phyloP scores from a whole-genome alignment of 1,139 yeast genomes.

The Diutina catenulata region DNA sequence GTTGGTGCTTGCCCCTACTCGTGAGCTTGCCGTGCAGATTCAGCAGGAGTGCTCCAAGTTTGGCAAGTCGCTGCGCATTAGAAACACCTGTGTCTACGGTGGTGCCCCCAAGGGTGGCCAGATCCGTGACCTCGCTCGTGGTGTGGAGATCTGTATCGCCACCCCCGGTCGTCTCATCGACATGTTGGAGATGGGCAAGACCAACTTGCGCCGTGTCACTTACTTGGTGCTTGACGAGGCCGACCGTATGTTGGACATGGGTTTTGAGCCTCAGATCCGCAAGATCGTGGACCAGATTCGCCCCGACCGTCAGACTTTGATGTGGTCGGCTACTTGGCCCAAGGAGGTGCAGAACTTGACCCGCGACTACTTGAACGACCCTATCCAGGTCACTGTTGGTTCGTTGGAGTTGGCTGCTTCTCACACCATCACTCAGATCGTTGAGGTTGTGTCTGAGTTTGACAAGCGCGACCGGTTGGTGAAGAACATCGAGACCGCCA shows the following conservation, averaged over 20 bases:
- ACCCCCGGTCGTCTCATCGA: conserved; percentile 98
- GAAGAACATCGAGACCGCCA: conserved; percentile 76
- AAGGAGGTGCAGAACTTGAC: conserved; percentile 92
- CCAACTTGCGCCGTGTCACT: conserved; percentile 91
- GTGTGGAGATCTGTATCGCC: conserved; percentile 92
- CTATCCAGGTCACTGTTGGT: conserved; percentile 93
- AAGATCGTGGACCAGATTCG: conserved; percentile 91
- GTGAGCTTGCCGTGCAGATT: conserved; percentile 97
- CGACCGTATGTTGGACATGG: conserved; percentile 95
- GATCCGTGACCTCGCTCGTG: conserved; percentile 88
- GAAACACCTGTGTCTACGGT: conserved; percentile 97
- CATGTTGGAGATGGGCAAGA: conserved; percentile 91
- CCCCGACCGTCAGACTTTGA: conserved; percentile 95
- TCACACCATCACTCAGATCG: conserved; percentile 87
- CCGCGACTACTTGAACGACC: conserved; percentile 80
- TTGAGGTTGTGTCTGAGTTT: conserved; percentile 82
- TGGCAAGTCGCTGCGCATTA: conserved; percentile 81
- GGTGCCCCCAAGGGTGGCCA: conserved; percentile 99
- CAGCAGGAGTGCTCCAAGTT: conserved; percentile 93
- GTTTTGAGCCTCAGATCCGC: conserved; percentile 93
- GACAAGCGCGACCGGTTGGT: conserved; percentile 87
- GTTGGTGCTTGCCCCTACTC: conserved; percentile 92
- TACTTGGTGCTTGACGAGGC: conserved; percentile 96
- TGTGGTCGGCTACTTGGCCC: conserved; percentile 99
- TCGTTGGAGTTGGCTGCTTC: conserved; percentile 94